Percentiles rank a stretch among this genome's conserved stretches.
These are phyloP conservation scores for Verticillium nubilum DNA, from an alignment of 2,329 filamentous ascomycete genomes.

Conservation along the genomic window DNA sequence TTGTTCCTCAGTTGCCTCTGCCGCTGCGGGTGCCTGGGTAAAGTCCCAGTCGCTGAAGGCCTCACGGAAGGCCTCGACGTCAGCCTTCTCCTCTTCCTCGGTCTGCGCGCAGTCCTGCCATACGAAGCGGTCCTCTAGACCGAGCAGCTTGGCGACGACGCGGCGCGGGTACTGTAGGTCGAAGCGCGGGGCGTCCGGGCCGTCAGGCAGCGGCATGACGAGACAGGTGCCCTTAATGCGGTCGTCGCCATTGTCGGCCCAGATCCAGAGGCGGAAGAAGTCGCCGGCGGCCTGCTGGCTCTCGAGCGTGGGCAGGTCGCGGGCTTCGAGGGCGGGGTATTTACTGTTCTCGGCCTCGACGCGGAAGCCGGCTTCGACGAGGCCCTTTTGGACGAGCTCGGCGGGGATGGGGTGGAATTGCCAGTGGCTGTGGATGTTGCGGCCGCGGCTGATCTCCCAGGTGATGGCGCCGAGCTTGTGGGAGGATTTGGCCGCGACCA, in stretches of 20 bases:
- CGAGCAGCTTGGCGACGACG: constrained; percentile 82
- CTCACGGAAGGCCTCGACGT: constrained; percentile 73
- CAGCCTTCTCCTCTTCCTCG: constrained; percentile 69
- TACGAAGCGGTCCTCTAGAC: constrained; percentile 68
- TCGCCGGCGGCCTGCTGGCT: constrained; percentile 35
- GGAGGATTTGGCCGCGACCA: constrained; percentile 56
- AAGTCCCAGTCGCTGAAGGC: constrained; percentile 88
- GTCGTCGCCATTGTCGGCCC: constrained; percentile 53
- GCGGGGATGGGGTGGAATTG: constrained; percentile 77
- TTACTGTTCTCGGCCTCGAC: constrained; percentile 75
- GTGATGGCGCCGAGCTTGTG: constrained; percentile 74
- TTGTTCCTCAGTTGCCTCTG: background rate
- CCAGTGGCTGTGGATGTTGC: constrained; percentile 88
- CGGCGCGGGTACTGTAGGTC: constrained; percentile 85
- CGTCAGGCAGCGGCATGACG: constrained; percentile 65
- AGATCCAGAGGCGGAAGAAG: constrained; percentile 81
- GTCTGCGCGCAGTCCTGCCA: constrained; percentile 84
- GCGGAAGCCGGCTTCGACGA: constrained; percentile 84
- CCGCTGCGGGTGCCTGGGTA: constrained; percentile 33
- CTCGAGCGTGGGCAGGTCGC: constrained; percentile 41
- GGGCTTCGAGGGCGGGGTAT: constrained; percentile 45
- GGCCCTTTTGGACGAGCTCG: constrained; percentile 61
- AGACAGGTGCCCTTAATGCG: constrained; percentile 61
- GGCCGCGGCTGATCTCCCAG: constrained; percentile 82
- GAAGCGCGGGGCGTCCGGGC: constrained; percentile 51